Evolutionary conservation across 148 eudicot genomes (phyloP), one percentile per base, ranked within the genome.

Genomic region (Chenopodium berlandieri): DNA sequence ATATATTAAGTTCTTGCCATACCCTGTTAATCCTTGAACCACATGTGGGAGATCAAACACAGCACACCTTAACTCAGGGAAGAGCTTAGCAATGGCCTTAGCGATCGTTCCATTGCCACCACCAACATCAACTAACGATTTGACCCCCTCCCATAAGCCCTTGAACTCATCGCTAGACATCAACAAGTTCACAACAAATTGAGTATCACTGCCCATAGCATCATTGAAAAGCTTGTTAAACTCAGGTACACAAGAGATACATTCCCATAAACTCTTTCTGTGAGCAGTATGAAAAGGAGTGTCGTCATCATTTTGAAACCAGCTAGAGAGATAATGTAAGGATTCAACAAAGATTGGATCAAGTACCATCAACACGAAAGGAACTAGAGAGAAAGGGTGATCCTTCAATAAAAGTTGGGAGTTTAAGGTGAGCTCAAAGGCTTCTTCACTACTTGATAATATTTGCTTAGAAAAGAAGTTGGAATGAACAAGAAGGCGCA

Each of bases 41-140:
- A 83, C 87, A 27, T 87, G 84, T 16, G 89, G 88, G 44, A 82
- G 78, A 71, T 88, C 88, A 37, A 85, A 77, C 19, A 89, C 90
- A 19, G 27, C 19, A 56, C 88, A 86, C 11, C 72, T 80, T 56
- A 89, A 19, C 44, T 75, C 30, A 14, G 91, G 90, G 30, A 79
- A 86, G 19, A 82, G 87, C n/a, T 73, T 68, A 30, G 79, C 80
- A 73, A 89, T 82, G 7, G 84, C 85, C 79, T 74, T 84, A 20
- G 85, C 40, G 82, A 83, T n/a, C 0, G 80, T 66, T 11, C 91
- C 90, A 1, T 75, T 40, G 13, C 87, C 90, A 37, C 89, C 89
- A 9, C 84, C 91, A 46, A 86, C 85, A 65, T 89, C 89, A 25
- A 86, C 88, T 27, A 89, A 64, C 25, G 87, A 81, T 30, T 73